Base-by-base conservation (phyloP, 2,329 filamentous ascomycete species). In the Aspergillus candidus region DNA sequence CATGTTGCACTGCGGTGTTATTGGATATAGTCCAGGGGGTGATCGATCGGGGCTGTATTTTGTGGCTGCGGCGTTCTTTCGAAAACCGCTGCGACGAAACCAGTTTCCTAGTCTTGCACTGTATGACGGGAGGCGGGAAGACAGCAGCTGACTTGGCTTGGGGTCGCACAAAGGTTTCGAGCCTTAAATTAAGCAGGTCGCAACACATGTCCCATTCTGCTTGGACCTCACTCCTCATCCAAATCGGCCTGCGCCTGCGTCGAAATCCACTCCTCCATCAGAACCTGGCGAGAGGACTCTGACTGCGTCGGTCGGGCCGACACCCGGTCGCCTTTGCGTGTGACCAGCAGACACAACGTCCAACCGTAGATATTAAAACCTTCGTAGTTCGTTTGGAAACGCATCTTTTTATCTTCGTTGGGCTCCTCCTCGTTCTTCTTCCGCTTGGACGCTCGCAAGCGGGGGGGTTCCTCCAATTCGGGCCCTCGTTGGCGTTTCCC, bases 331-430 rank as follows among this genome's bases (percentile, higher is more conserved):
- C 73, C 76, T 52, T 82, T 84, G 49, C 84, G 82, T 62, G 84
- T 86, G 66, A 98, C 83, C 7, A 98, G 85, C 46, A 98, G 75
- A 66, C 90, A 97, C 18, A 98, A 73, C 37, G 95, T 88, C 55
- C 88, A 85, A 10, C 93, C 89, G 69, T 95, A 94, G 60, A 98
- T 96, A 57, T 85, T 87, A 69, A 97, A 97, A 7, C 93, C 91
- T 59, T 97, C 89, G 68, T 97, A 98, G 11, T 82, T 83, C 18
- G 91, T 93, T 49, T 85, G 83, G 72, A 96, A 79, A 14, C 78
- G 80, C 56, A 94, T 71, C 66, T 96, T 97, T 73, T 98, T 96
- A 70, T 96, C 94, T 59, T 94, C 82, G 8, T 65, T 39, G 50
- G 65, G 56, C 4, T 54, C 51, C 29, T 56, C 58, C 51, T 47